Evolutionary conservation across 768 basidiomycete genomes (phyloP).

Genomic region (Rhodocollybia butyracea): DNA sequence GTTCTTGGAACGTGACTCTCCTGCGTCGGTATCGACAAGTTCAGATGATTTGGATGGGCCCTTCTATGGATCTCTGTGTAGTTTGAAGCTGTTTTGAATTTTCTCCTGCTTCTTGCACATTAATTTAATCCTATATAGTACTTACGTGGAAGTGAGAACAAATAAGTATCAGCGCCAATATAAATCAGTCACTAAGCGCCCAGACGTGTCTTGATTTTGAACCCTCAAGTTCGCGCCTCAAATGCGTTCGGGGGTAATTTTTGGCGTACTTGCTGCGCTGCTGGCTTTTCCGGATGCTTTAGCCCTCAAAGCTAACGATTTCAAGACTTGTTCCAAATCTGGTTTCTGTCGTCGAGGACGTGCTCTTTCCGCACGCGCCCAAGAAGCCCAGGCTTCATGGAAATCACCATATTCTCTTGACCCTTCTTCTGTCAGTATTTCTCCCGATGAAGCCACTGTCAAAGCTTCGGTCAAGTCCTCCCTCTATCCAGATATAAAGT

Average conservation of each 20-base stretch:
- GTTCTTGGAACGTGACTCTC: too few relatives aligned
- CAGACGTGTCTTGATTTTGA: background rate
- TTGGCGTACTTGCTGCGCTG: conserved; percentile 34
- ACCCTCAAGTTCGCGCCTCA: background rate
- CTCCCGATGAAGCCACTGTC: conserved; percentile 56
- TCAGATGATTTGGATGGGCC: background rate
- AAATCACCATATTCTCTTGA: conserved; percentile 85
- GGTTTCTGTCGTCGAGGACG: conserved; percentile 94
- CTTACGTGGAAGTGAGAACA: too few relatives aligned
- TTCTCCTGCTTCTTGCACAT: too few relatives aligned
- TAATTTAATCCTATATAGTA: too few relatives aligned
- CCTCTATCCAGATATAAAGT: conserved; percentile 82
- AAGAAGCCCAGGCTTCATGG: conserved; percentile 58
- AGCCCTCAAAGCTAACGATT: conserved; percentile 79
- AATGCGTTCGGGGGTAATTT: conserved; percentile 15
- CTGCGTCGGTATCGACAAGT: too few relatives aligned
- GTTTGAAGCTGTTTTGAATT: background rate
- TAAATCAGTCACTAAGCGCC: background rate
- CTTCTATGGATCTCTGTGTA: background rate
- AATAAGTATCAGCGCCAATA: too few relatives aligned
- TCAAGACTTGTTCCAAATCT: conserved; percentile 92
- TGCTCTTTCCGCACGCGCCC: conserved; percentile 73
- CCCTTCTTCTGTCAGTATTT: conserved; percentile 47
- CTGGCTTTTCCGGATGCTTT: conserved; percentile 32
- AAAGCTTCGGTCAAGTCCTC: conserved; percentile 75